Percentiles rank a stretch among this genome's conserved stretches.
Conservation (phyloP, 805 yeast species). For the Yamadazyma endophytica region DNA sequence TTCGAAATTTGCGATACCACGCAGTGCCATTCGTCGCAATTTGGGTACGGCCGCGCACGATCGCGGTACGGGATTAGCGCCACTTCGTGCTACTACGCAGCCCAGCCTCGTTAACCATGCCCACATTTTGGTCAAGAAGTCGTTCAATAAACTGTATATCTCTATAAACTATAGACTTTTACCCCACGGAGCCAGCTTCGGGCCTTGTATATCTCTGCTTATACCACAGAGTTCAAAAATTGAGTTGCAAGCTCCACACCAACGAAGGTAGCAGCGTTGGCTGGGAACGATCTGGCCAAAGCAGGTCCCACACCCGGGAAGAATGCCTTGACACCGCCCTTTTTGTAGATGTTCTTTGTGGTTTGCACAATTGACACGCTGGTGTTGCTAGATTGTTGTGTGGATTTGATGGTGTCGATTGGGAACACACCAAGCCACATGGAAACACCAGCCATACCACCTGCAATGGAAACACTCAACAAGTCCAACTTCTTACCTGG, state of each 20-base stretch:
- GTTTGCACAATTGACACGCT: conserved; percentile 58
- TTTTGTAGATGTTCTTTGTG: conserved; percentile 61
- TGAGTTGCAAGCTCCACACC: conserved; percentile 83
- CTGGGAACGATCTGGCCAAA: conserved; percentile 90
- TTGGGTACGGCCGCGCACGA: not conserved
- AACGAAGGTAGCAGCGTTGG: conserved; percentile 97
- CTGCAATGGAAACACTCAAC: conserved; percentile 77
- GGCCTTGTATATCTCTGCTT: conserved; percentile 9
- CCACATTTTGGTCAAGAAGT: no score
- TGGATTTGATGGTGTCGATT: conserved; percentile 87
- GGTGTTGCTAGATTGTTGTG: conserved; percentile 63
- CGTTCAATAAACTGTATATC: no score
- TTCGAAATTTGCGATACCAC: no score
- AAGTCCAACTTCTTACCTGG: conserved; percentile 58
- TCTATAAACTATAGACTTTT: no score
- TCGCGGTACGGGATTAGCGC: no score
- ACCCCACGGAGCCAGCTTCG: not conserved
- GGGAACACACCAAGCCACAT: conserved; percentile 98
- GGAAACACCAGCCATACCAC: conserved; percentile 93
- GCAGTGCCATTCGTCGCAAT: no score
- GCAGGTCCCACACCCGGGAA: conserved; percentile 99
- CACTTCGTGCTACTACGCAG: no score
- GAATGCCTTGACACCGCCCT: conserved; percentile 84
- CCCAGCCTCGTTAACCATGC: no score
- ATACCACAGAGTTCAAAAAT: conserved; percentile 32